Evolutionary conservation across 306 rosid species (phyloP), one percentile per base, ranked within the genome.

Genomic region (Pyrus bretschneideri): DNA sequence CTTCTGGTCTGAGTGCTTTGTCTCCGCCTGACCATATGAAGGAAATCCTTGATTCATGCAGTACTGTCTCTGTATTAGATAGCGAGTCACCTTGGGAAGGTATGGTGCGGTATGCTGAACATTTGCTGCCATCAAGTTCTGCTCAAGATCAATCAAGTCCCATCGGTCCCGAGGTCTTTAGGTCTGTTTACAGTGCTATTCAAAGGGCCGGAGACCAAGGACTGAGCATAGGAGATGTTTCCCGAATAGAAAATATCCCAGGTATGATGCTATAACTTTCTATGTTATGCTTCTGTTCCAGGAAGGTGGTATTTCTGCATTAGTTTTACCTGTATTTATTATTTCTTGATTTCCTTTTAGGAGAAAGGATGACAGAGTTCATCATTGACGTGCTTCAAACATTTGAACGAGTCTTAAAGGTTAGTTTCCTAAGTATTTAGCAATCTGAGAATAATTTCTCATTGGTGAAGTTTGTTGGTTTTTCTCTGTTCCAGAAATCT

Each of bases 201-300:
- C 91, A 84, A 81, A 89, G 82, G 83, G 93, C 91, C 54, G 97
- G 99, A 71, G 99, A 95, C 82, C 97, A 90, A 82, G 99, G 99
- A 73, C 87, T 95, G 87, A 81, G 91, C 86, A 84, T 90, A 40
- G 85, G 79, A 77, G 97, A 92, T 83, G 82, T 95, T 83, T 83
- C 92, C 76, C 86, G 42, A 76, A 38, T 85, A 66, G 82, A 87
- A 79, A 82, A 89, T 83, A 74, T 72, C 76, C 91, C 93, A 84
- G 97, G 98, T 94, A 86, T 60, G 4, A 69, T 81, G 42, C 46
- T 80, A 31, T 64, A 62, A 46, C 30, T 67, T 84, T 76, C 22
- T 40, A 40, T 59, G 49, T 13, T 22, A 19, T 21, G 29, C 30
- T 40, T 38, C 31, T 66, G 11, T 9, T 22, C 58, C 44, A 8